A percentile compares a stretch with the other conserved stretches of the same genome.
phyloP scores from a whole-genome alignment of 2,329 filamentous ascomycete genomes.

The Phoma sp. region DNA sequence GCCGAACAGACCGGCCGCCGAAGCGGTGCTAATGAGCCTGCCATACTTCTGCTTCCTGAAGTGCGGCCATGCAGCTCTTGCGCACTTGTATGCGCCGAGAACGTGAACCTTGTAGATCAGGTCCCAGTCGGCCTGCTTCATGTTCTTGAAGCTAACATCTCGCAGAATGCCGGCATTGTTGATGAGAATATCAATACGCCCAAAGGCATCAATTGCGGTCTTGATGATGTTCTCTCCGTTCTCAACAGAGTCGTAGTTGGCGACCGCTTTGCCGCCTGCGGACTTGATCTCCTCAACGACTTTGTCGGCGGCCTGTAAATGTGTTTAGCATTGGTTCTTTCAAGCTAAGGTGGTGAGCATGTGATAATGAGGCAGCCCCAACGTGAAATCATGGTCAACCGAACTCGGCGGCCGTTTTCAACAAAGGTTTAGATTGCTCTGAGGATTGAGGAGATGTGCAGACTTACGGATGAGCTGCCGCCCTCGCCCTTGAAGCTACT shows the following conservation, averaged over 20 bases:
- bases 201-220: conserved; percentile 79
- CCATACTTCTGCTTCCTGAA: conserved; percentile 99
- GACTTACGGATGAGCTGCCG: conserved; percentile 77
- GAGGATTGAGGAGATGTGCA: no score
- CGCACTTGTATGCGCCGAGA: conserved; percentile 92
- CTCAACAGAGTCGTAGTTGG: conserved; percentile 96
- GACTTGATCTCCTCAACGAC: conserved; percentile 84
- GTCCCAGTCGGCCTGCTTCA: conserved; percentile 97
- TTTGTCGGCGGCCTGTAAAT: conserved; percentile 75
- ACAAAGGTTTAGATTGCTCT: neutral
- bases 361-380: neutral
- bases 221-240: conserved; percentile 94
- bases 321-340: conserved; percentile 19
- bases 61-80: conserved; percentile 93
- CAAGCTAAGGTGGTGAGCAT: neutral
- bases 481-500: conserved; percentile 94
- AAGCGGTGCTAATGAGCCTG: conserved; percentile 94
- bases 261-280: conserved; percentile 92
- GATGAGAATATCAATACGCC: conserved; percentile 91
- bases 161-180: conserved; percentile 98
- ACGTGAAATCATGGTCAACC: neutral
- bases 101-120: conserved; percentile 92
- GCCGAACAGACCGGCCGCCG: conserved; percentile 93
- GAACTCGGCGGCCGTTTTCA: no score
- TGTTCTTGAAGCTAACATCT: conserved; percentile 98